Evolutionary conservation across 371 early-diverging fungal species (phyloP).

Genomic region (Entomophthora muscae): DNA sequence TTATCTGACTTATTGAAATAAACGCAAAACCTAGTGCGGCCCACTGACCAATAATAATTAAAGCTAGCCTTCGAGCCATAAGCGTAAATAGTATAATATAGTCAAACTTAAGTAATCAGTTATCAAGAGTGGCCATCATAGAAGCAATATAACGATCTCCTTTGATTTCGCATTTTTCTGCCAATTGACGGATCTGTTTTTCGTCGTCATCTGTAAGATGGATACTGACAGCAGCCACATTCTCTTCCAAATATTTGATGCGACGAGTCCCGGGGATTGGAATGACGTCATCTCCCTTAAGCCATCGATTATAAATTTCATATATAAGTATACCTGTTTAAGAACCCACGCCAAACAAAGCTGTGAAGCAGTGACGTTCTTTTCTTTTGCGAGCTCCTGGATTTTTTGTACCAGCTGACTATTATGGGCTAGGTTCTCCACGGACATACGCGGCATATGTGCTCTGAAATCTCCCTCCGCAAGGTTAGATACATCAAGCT

Average conservation of each 20-base stretch:
- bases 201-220: slow-evolving; percentile 24
- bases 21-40: too few relatives aligned
- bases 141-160: slow-evolving; percentile 24
- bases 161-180: slow-evolving; percentile 15
- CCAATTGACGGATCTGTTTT: slow-evolving; percentile 18
- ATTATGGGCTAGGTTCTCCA: slow-evolving; percentile 27
- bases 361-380: slow-evolving; percentile 21
- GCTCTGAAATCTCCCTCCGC: slow-evolving; percentile 24
- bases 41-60: too few relatives aligned
- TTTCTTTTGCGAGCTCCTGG: slow-evolving; percentile 20
- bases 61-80: too few relatives aligned
- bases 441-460: slow-evolving; percentile 23
- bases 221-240: slow-evolving; percentile 19
- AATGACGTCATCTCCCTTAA: too few relatives aligned
- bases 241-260: slow-evolving; percentile 29
- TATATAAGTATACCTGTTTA: too few relatives aligned
- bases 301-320: too few relatives aligned
- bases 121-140: too few relatives aligned
- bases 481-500: slow-evolving; percentile 9
- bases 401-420: slow-evolving; percentile 31
- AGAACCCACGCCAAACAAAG: slow-evolving; percentile 37
- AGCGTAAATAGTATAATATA: too few relatives aligned
- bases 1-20: too few relatives aligned
- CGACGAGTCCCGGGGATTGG: slow-evolving; percentile 32
- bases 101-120: too few relatives aligned